Base-by-base conservation (phyloP, 208 protist genomes). In the Wallacemonas rigidus region DNA sequence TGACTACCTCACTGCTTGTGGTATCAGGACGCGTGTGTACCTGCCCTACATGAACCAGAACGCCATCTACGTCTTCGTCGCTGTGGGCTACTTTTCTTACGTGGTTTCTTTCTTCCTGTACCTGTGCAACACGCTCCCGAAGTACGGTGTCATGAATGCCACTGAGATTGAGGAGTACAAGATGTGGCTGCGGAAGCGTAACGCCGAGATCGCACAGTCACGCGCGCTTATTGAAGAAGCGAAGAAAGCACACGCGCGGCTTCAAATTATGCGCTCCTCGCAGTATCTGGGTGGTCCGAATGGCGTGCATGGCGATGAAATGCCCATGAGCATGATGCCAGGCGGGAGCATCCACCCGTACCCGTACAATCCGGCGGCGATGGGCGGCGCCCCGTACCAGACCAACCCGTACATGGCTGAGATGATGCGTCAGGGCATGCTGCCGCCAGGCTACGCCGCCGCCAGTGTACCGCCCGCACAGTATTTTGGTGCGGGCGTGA, bases 121-220 rank as follows among this genome's bases (percentile, higher is more conserved):
- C 69, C 74, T 95, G 2, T 81, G 68, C 53, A 89, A 95, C 72
- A 57, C 86, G 5, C 60, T 92, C 35, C 86, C 88, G 60, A 92
- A 92, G 75, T 92, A 93, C 63, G 88, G 88, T 36, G 76, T 93
- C 65, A 91, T 95, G 86, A 88, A 82, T 7, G 75, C 80, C 17
- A 69, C 44, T 9, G 86, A 95, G 68, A 90, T 90, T 63, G 81
- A 71, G 9, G 88, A 92, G 69, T 93, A 95, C 84, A 91, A 89
- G 80, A 64, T 67, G 36, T 91, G 88, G 86, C 76, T 91, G 75
- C 81, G 81, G 36, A 48, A 53, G 11, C 76, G 80, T 39, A 79
- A 79, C 35, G 62, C 57, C 14, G 76, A 85, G 69, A 65, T 81
- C 3, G 77, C 85, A 65, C 81, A 90, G 76, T 73, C 76, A 12